Evolutionary conservation across 1,284 basidiomycete species (phyloP), one percentile per base, ranked within the genome.

Genomic region (Apiotrichum akiyoshidainum): DNA sequence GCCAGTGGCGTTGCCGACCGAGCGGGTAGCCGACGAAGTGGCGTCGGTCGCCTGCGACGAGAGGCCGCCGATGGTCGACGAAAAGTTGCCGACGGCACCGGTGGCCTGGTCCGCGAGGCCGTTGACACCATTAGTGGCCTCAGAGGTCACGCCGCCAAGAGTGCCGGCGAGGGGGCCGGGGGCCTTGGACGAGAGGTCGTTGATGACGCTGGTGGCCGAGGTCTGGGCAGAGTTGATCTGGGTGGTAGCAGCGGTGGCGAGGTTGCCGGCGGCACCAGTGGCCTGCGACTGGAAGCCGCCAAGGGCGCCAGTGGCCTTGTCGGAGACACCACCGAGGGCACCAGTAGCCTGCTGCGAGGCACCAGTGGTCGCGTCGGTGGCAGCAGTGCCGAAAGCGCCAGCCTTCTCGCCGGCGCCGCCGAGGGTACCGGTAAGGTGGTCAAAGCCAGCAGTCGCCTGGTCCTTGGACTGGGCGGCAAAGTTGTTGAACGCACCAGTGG

Each of bases 131-230:
- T 31, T 49, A 16, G 55, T 50, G 35, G 48, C 55, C 41, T 57
- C n/a, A 31, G 34, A 44, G 35, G 55, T 37, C 5, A 56, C 42
- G 42, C 52, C 55, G 12, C 57, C 57, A 46, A 57, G 37, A 39
- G 47, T 35, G 11, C 26, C 49, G 34, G 39, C 14, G n/a, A 35
- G 26, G 34, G 46, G 33, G 17, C 17, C 46, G 34, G 46, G 46
- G 34, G 33, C 34, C 33, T n/a, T 35, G 33, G 33, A 14, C 10
- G 46, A 14, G n/a, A 48, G 14, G 46, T 35, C 26, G 46, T 21
- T 11, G 34, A 48, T n/a, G 17, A 13, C 46, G 46, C 17, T 22
- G 17, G 33, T 48, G 6, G 46, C 34, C 33, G 13, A 10, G 11
- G 26, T n/a, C n/a, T 26, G n/a, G 8, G 31, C 34, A 33, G 34